Conservation (phyloP, 139 green algal genomes). For the Yamagishiella unicocca region DNA sequence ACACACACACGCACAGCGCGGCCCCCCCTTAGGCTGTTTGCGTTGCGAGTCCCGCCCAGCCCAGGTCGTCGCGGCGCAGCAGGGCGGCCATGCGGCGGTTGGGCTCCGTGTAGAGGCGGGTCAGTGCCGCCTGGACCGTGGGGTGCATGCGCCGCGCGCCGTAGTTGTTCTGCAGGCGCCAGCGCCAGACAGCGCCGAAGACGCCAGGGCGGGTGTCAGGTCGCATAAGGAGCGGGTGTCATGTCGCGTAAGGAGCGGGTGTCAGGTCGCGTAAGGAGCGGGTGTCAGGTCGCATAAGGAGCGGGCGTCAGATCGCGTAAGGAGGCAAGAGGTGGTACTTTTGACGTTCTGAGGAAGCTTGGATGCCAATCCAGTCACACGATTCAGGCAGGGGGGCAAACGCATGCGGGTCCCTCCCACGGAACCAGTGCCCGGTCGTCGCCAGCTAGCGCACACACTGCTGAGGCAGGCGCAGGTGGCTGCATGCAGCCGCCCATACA, state of each 20-base stretch:
- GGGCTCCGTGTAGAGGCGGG: conserved; percentile 13
- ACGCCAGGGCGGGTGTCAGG: not conserved
- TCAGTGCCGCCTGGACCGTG: not conserved
- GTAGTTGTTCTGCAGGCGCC: conserved; percentile 44
- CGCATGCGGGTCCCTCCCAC: too few species aligned
- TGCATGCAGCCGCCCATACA: not conserved
- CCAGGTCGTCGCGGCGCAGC: conserved; percentile 12
- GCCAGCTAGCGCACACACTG: too few species aligned
- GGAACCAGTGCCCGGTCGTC: too few species aligned
- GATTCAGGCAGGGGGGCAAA: too few species aligned
- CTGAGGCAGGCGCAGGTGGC: not conserved
- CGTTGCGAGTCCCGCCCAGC: conserved; percentile 16
- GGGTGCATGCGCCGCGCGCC: conserved; percentile 25
- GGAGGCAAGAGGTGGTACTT: too few species aligned
- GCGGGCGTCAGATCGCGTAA: not conserved
- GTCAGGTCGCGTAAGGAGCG: not conserved
- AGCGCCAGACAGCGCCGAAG: too few species aligned
- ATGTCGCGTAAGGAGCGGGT: not conserved
- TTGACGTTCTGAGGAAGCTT: too few species aligned
- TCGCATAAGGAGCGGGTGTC: not conserved
- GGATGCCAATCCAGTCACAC: too few species aligned
- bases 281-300: not conserved
- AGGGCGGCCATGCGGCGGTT: conserved; percentile 34
- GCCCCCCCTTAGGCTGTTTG: not conserved
- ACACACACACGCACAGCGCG: too few species aligned